Percentiles rank a stretch among this genome's conserved stretches.
Conservation (phyloP, 441 rosid species). For the Populus hybrid region DNA sequence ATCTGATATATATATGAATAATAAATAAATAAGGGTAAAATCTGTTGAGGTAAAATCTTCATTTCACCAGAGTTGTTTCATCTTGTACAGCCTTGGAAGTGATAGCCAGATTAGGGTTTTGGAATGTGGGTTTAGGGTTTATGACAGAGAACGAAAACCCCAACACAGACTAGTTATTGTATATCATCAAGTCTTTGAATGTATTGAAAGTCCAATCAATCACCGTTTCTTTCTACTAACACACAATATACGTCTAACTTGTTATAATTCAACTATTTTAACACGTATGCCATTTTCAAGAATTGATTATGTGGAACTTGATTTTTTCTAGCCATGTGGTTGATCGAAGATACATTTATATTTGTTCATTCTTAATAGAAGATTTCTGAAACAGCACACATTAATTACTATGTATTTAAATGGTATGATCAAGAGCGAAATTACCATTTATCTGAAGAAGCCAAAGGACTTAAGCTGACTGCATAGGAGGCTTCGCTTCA, state of each 20-base stretch:
- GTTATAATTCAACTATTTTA: neutral
- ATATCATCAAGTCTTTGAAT: neutral
- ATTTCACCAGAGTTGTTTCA: neutral
- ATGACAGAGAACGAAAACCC: neutral
- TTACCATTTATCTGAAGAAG: slow-evolving; percentile 38
- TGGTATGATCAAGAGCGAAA: neutral
- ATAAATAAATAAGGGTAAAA: slow-evolving; percentile 1
- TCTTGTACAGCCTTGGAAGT: neutral
- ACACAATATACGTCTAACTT: neutral
- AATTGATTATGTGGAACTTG: neutral
- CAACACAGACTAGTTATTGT: neutral
- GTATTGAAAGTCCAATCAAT: neutral
- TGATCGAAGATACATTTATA: neutral
- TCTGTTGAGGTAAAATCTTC: slow-evolving; percentile 11
- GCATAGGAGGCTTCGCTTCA: slow-evolving; percentile 38
- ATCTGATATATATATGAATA: neutral
- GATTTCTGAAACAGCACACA: neutral
- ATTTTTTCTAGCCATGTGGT: neutral
- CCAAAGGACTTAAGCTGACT: slow-evolving; percentile 21
- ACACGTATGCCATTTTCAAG: neutral
- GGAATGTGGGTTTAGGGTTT: slow-evolving; percentile 32
- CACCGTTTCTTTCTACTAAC: neutral
- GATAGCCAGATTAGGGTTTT: slow-evolving; percentile 36
- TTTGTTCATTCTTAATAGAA: neutral
- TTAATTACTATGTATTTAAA: neutral